Percentiles rank a stretch among this genome's conserved stretches.
These are phyloP conservation scores for Podaxis sp. DNA, from an alignment of 768 basidiomycete species.

Conservation along the genomic window DNA sequence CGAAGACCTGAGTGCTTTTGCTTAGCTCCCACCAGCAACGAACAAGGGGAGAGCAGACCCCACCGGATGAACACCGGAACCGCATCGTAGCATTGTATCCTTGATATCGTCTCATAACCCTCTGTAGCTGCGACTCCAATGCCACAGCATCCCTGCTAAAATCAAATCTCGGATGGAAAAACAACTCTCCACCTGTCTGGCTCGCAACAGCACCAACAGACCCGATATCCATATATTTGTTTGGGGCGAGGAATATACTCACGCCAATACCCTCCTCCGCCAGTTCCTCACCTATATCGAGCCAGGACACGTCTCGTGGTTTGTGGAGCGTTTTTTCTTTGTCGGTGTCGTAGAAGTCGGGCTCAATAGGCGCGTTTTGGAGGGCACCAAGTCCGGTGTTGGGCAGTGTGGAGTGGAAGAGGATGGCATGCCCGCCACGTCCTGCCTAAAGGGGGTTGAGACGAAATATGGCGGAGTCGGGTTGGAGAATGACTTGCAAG, in stretches of 20 bases:
- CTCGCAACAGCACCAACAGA: constrained; percentile 76
- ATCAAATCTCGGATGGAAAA: constrained; percentile 89
- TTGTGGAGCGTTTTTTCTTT: constrained; percentile 80
- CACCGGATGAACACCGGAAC: constrained; percentile 84
- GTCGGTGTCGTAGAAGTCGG: constrained; percentile 71
- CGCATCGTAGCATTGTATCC: constrained; percentile 79
- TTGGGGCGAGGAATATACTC: constrained; percentile 82
- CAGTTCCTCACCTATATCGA: constrained; percentile 80
- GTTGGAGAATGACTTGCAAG: constrained; percentile 44
- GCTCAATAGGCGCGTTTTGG: constrained; percentile 50
- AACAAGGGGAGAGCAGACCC: constrained; percentile 14
- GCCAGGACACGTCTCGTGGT: constrained; percentile 79
- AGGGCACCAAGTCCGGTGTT: constrained; percentile 72
- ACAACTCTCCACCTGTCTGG: constrained; percentile 84
- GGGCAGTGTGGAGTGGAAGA: constrained; percentile 69
- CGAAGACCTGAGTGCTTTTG: constrained; percentile 46
- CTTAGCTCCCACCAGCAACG: not conserved
- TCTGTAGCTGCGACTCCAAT: constrained; percentile 71
- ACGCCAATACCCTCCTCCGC: constrained; percentile 88
- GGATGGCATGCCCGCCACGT: constrained; percentile 71
- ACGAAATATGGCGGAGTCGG: not conserved
- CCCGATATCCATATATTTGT: constrained; percentile 78
- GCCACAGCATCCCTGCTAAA: constrained; percentile 57
- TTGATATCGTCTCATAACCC: constrained; percentile 63
- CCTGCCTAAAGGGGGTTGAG: constrained; percentile 38